Percentiles rank a stretch among this genome's conserved stretches.
These are phyloP conservation scores for Sugiyamaella mastotermitis DNA, from an alignment of 805 yeast species.

Conservation along the genomic window DNA sequence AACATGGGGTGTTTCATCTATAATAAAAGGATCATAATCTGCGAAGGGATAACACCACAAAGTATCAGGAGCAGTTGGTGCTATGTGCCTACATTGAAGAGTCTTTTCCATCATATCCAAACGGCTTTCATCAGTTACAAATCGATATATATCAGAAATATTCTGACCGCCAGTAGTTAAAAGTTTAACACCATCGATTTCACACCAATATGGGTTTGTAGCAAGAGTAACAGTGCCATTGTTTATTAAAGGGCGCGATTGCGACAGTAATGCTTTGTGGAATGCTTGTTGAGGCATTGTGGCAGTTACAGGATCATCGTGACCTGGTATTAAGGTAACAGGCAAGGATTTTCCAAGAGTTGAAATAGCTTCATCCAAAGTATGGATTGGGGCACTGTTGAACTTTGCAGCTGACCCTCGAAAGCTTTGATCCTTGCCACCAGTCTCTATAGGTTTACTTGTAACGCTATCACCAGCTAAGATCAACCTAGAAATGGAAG, in stretches of 20 bases:
- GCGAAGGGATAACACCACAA: conserved; percentile 81
- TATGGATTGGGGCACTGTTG: conserved; percentile 23
- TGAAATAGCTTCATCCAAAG: conserved; percentile 51
- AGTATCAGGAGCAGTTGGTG: conserved; percentile 97
- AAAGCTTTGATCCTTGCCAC: conserved; percentile 14
- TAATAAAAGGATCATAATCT: conserved; percentile 74
- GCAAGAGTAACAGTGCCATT: conserved; percentile 36
- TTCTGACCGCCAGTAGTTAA: conserved; percentile 84
- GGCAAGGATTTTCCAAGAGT: conserved; percentile 57
- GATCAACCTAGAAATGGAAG: conserved; percentile 44
- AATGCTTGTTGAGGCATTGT: conserved; percentile 86
- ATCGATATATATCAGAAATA: conserved; percentile 68
- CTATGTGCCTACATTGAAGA: conserved; percentile 75
- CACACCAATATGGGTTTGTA: conserved; percentile 74
- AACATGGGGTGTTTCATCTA: conserved; percentile 72
- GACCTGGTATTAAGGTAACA: conserved; percentile 79
- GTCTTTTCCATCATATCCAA: conserved; percentile 59
- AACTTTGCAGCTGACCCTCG: conserved; percentile 4
- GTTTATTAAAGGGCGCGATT: conserved; percentile 38
- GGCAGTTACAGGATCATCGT: conserved; percentile 74
- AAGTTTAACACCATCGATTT: conserved; percentile 48
- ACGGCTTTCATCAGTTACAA: conserved; percentile 43
- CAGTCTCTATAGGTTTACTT: background rate
- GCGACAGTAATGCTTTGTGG: conserved; percentile 66
- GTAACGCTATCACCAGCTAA: conserved; percentile 67